Evolutionary conservation across 2,329 filamentous ascomycete species (phyloP), one percentile per base, ranked within the genome.

Genomic region (Scedosporium minutisporum): DNA sequence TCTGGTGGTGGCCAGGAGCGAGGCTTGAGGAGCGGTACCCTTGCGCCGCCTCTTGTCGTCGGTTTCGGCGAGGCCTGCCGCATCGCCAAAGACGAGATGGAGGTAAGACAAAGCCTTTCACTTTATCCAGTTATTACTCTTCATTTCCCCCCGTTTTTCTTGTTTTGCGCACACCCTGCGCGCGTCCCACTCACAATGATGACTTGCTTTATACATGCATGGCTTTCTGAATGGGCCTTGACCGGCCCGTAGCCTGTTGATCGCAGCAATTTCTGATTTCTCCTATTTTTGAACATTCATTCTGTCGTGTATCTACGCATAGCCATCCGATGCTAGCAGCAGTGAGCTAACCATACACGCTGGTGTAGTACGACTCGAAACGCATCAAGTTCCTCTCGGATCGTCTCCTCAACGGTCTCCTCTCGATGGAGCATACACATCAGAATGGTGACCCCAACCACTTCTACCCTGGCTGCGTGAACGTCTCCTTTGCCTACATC

Each of bases 401-500:
- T 71, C 87, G 90, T 61, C 82, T 99, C 27, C 81, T 91, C 48
- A 86, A 89, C 18, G 93, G 92, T 2, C 87, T 99, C 3, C 80
- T 99, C 21, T 76, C 90, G 5, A 84, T 99, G 79, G 95, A 97
- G 74, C 95, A 99, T 76, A 96, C 95, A 2, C 85, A 83, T 7
- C 87, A 96, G 69, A 99, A 99, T 71, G 95, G 95, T 60, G 91
- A 95, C 68, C 82, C 87, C 1, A 76, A 88, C 4, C 82, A 85
- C 61, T 96, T 96, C 75, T 99, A 99, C 73, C 92, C 95, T 1
- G 95, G 95, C 66, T 99, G 95, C 69, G 93, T 99, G 65, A 99
- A 99, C 74, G 90, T 99, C 10, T 99, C 95, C 0, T 99, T 99
- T 72, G 93, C 95, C 41, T 99, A 99, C 71, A 92, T 99, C 4